Conservation (phyloP, 2,329 filamentous ascomycete species). For the Sarocladium strictum region DNA sequence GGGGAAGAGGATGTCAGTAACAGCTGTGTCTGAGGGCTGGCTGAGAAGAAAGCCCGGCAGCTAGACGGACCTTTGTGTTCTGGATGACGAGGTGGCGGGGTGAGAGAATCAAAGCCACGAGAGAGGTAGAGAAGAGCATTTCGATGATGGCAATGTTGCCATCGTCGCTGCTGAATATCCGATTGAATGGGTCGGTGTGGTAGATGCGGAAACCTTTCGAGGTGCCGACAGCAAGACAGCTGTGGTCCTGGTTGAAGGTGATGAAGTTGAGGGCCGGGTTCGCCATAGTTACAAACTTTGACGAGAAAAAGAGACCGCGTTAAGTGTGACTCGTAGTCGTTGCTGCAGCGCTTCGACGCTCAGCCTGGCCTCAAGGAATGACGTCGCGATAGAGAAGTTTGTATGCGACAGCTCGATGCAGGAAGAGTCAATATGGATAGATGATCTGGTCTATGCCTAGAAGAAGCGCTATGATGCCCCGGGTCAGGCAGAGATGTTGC, state of each 20-base stretch:
- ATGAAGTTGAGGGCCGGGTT: constrained; percentile 86
- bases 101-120: constrained; percentile 89
- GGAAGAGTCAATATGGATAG: background rate
- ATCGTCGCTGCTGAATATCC: constrained; percentile 90
- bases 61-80: constrained; percentile 76
- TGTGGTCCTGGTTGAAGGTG: constrained; percentile 98
- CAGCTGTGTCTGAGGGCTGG: too few species aligned
- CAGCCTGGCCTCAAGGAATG: background rate
- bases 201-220: constrained; percentile 94
- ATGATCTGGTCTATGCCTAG: background rate
- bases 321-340: too few species aligned
- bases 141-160: constrained; percentile 94
- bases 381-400: background rate
- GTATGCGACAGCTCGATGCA: background rate
- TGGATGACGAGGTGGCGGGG: constrained; percentile 91
- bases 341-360: background rate
- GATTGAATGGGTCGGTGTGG: constrained; percentile 91
- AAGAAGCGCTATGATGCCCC: background rate
- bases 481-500: background rate
- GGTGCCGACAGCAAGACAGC: constrained; percentile 94
- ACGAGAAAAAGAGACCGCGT: background rate
- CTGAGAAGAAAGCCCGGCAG: background rate
- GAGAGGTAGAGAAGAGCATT: constrained; percentile 97
- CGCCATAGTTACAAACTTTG: constrained; percentile 44
- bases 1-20: too few species aligned